Conservation (phyloP, 768 basidiomycete genomes). For the Clavulina sp. region DNA sequence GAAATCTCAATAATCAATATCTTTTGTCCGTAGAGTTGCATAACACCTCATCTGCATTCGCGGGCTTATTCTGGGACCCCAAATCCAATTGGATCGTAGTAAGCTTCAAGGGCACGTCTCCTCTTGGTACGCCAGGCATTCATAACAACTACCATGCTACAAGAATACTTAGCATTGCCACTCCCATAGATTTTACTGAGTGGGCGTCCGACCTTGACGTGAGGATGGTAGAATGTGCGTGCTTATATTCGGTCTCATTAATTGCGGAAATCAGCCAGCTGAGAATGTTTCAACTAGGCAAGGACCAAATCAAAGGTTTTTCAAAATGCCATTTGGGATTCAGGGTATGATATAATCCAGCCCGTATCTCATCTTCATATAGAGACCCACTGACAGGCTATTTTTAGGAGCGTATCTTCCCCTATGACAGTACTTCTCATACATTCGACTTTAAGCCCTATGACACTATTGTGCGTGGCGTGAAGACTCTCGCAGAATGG, state of each 20-base stretch:
- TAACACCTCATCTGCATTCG: background rate
- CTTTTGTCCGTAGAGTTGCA: background rate
- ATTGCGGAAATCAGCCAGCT: no score
- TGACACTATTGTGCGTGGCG: conserved; percentile 9
- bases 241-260: no score
- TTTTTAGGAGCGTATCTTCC: conserved; percentile 5
- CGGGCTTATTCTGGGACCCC: background rate
- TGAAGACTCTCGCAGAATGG: conserved; percentile 6
- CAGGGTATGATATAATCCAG: no score
- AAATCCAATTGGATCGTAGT: background rate
- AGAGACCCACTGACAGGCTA: no score
- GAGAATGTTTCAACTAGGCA: no score
- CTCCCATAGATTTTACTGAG: background rate
- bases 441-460: background rate
- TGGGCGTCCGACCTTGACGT: background rate
- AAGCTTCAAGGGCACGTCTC: conserved; percentile 11
- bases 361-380: no score
- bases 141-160: background rate
- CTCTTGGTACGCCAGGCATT: no score
- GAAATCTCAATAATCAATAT: no score
- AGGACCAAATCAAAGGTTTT: no score
- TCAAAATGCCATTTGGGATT: no score
- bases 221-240: background rate
- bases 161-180: background rate
- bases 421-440: background rate